These are phyloP conservation scores for Ophiocordyceps sinensis DNA, from an alignment of 2,329 filamentous ascomycete genomes.

Conservation along the genomic window DNA sequence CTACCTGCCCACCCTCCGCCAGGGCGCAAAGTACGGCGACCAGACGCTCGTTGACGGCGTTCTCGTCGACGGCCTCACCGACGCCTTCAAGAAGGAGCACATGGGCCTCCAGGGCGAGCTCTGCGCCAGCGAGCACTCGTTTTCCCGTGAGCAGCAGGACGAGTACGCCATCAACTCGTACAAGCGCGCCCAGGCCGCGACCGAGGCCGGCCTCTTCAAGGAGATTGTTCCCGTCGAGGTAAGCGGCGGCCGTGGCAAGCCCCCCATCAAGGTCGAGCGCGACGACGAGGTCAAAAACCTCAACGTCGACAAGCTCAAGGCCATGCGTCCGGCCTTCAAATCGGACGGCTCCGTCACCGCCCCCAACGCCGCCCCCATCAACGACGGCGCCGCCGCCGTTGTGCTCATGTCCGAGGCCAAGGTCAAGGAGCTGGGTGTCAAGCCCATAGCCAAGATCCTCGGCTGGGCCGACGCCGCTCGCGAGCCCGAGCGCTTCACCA, in stretches of 20 bases:
- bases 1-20: constrained; percentile 80
- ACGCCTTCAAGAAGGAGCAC: constrained; percentile 90
- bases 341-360: constrained; percentile 84
- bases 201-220: constrained; percentile 66
- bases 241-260: constrained; percentile 80
- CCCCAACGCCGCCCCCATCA: constrained; percentile 90
- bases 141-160: constrained; percentile 78
- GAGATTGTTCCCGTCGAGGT: constrained; percentile 90
- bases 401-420: constrained; percentile 91
- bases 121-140: constrained; percentile 69
- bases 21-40: constrained; percentile 86
- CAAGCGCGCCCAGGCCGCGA: constrained; percentile 80
- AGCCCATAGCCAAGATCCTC: constrained; percentile 88
- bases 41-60: constrained; percentile 80
- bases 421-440: constrained; percentile 80
- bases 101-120: constrained; percentile 93
- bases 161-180: constrained; percentile 93
- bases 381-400: constrained; percentile 83
- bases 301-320: constrained; percentile 67
- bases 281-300: constrained; percentile 97
- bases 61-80: constrained; percentile 85
- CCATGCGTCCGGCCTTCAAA: constrained; percentile 73
- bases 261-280: constrained; percentile 59
- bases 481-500: constrained; percentile 89
- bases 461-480: constrained; percentile 94